Evolutionary conservation across 2,329 filamentous ascomycete genomes (phyloP).

Genomic region (Stenocarpella maydis): DNA sequence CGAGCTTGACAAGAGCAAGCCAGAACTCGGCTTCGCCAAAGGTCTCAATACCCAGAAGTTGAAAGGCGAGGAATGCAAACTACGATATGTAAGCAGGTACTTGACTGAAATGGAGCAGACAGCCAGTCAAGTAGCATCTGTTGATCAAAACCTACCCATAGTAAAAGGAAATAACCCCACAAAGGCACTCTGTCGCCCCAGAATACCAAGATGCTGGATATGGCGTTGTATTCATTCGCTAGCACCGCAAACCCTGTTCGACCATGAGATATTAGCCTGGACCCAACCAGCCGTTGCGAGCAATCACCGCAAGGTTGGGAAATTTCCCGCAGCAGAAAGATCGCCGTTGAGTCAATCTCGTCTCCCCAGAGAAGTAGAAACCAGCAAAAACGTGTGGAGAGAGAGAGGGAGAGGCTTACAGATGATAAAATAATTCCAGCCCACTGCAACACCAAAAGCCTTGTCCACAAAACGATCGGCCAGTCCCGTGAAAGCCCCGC

Average conservation of each 20-base stretch:
- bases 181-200: constrained; percentile 69
- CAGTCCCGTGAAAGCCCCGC: constrained; percentile 75
- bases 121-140: no score
- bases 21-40: constrained; percentile 86
- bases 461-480: constrained; percentile 76
- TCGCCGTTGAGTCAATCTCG: no score
- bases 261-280: not conserved
- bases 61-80: constrained; percentile 70
- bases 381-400: not conserved
- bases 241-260: constrained; percentile 59
- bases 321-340: not conserved
- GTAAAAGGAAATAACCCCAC: constrained; percentile 77
- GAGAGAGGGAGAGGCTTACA: constrained; percentile 45
- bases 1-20: constrained; percentile 76
- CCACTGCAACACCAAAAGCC: constrained; percentile 72
- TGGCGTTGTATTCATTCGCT: constrained; percentile 76
- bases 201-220: constrained; percentile 70
- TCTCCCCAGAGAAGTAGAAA: not conserved
- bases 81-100: not conserved
- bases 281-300: not conserved
- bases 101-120: constrained; percentile 32
- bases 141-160: constrained; percentile 63
- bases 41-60: constrained; percentile 75
- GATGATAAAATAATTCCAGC: constrained; percentile 77
- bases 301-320: not conserved